Evolutionary conservation across 306 rosid genomes (phyloP), one percentile per base, ranked within the genome.

Genomic region (Quercus mongolica): DNA sequence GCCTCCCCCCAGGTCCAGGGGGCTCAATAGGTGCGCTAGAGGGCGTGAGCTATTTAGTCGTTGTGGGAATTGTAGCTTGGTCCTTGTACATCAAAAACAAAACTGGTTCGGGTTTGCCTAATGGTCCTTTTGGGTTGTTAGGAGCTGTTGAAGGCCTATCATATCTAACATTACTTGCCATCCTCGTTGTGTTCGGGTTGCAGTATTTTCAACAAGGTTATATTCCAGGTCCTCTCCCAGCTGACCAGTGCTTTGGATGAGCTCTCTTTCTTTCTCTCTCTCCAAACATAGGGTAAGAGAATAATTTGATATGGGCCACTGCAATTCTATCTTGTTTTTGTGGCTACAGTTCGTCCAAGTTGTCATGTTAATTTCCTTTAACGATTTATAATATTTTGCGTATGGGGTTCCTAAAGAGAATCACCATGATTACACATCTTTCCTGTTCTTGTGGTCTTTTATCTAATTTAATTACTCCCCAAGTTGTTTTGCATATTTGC

Each of bases 81-180:
- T 93, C 98, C 2, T 23, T 87, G 78, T 95, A 93, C 84, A 88
- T 93, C 11, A 95, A 95, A 70, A 73, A 85, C 51, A 95, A 90
- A 85, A 95, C 99, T 0, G 96, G 98, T 14, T 91, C 97, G 0
- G 99, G 99, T 6, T 86, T 95, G 6, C 99, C 98, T 2, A 93
- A 85, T 17, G 98, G 98, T 9, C 98, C 98, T 3, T 92, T 90
- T 0, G 98, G 97, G 21, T 74, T 91, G 52, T 56, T 95, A 81
- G 99, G 99, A 71, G 99, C 96, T 11, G 96, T 95, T 14, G 98
- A 95, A 77, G 97, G 99, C 21, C 59, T 93, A 0, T 92, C 98
- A 0, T 92, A 88, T 76, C 78, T 91, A 78, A 76, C 92, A 0
- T 61, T 91, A 86, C 81, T 88, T 10, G 90, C 91, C 62, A 89